phyloP scores from a whole-genome alignment of 441 rosid species.

The Daphne laureola region DNA sequence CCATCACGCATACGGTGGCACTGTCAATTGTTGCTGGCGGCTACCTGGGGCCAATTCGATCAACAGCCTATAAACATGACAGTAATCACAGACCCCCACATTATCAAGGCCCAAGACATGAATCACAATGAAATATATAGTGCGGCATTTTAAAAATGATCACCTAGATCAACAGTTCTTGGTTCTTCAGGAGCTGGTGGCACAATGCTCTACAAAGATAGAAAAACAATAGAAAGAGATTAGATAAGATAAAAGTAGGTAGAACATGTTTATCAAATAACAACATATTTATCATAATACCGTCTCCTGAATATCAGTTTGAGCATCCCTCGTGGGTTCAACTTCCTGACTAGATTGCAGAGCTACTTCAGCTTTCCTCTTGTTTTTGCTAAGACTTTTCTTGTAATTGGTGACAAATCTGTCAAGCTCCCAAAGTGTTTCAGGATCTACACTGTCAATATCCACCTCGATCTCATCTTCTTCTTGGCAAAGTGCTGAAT shows the following conservation, averaged over 20 bases:
- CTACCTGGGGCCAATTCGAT: neutral
- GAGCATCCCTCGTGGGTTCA: conserved; percentile 25
- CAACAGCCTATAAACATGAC: no score
- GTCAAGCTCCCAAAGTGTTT: conserved; percentile 91
- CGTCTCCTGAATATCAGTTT: conserved; percentile 25
- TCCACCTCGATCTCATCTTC: conserved; percentile 96
- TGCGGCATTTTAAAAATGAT: conserved; percentile 3
- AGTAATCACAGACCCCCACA: no score
- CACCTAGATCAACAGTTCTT: conserved; percentile 44
- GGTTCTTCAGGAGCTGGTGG: conserved; percentile 25
- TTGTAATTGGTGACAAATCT: conserved; percentile 46
- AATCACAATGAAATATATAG: no score
- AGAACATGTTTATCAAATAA: neutral
- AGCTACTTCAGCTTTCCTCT: conserved; percentile 34
- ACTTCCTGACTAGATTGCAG: conserved; percentile 35
- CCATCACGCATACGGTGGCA: conserved; percentile 2
- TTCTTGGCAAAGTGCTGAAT: conserved; percentile 56
- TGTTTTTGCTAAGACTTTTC: conserved; percentile 38
- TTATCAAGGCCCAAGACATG: no score
- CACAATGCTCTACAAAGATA: conserved; percentile 38
- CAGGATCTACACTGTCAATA: conserved; percentile 73
- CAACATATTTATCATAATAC: conserved; percentile 25
- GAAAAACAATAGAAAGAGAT: conserved; percentile 13
- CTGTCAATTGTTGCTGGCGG: neutral
- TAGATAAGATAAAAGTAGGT: conserved; percentile 1